Percentiles rank a stretch among this genome's conserved stretches.
Conservation (phyloP, 306 rosid species). For the Comarum palustre region DNA sequence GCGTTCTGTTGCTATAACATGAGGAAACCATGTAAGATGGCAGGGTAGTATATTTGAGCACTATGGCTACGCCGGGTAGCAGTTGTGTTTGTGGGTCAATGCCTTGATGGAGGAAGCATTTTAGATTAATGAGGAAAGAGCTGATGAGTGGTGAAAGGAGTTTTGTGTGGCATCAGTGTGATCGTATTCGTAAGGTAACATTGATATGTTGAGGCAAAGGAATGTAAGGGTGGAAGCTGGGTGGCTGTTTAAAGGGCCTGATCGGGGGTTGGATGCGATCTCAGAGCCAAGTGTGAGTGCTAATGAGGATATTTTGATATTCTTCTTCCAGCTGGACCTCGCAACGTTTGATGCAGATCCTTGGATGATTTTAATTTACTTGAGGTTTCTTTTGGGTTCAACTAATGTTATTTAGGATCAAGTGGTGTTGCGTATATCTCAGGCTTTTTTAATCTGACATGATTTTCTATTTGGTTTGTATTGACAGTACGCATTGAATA, state of each 20-base stretch:
- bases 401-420: background rate
- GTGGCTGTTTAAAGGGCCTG: conserved; percentile 80
- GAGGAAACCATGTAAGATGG: too few species aligned
- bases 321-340: conserved; percentile 83
- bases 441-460: conserved; percentile 5
- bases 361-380: conserved; percentile 5
- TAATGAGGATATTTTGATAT: conserved; percentile 79
- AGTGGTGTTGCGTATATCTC: too few species aligned
- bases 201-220: conserved; percentile 37
- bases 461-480: conserved; percentile 26
- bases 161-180: conserved; percentile 40
- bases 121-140: conserved; percentile 40
- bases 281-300: conserved; percentile 80
- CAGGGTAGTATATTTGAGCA: too few species aligned
- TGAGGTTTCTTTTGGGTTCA: background rate
- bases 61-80: conserved; percentile 51
- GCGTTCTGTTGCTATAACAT: too few species aligned
- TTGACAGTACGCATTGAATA: conserved; percentile 74
- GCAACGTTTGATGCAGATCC: conserved; percentile 55
- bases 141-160: conserved; percentile 34
- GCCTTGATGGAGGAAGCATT: conserved; percentile 45
- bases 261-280: conserved; percentile 56
- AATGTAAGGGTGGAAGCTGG: conserved; percentile 56
- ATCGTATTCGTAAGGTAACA: conserved; percentile 37
- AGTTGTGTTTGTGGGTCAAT: conserved; percentile 41